Conservation (phyloP, 495 filamentous ascomycete genomes). For the Paragyromitra xinjiangensis region DNA sequence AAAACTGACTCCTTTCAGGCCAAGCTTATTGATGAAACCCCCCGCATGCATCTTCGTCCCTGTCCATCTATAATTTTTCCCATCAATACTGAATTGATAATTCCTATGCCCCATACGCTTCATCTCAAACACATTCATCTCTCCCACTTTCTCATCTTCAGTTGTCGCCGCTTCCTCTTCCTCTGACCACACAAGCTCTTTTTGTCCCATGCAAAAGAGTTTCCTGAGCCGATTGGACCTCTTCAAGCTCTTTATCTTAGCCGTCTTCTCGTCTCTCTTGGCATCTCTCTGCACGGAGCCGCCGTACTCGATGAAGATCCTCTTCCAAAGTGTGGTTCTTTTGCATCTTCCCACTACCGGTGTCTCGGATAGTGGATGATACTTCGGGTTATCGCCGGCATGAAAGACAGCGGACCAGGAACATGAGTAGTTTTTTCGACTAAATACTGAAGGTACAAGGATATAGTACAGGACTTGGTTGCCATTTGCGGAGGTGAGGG, state of each 20-base stretch:
- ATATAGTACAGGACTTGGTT: conserved; percentile 37
- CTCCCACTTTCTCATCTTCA: conserved; percentile 13
- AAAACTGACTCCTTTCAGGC: conserved; percentile 31
- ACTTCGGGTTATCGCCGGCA: conserved; percentile 44
- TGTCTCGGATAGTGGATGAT: conserved; percentile 37
- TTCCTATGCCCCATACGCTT: conserved; percentile 43
- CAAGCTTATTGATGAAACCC: conserved; percentile 20
- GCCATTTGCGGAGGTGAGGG: conserved; percentile 18
- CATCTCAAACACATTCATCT: conserved; percentile 22
- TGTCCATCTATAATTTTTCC: conserved; percentile 44
- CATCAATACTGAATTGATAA: conserved; percentile 42
- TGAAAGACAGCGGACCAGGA: conserved; percentile 41
- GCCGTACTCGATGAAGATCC: conserved; percentile 38
- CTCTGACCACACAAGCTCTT: conserved; percentile 38
- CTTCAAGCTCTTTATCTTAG: conserved; percentile 26
- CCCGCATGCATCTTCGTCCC: conserved; percentile 50
- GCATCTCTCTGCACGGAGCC: conserved; percentile 44
- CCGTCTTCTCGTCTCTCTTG: conserved; percentile 39
- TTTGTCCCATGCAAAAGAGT: conserved; percentile 28
- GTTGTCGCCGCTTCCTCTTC: conserved; percentile 36
- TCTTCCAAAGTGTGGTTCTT: conserved; percentile 37
- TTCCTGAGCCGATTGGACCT: conserved; percentile 12
- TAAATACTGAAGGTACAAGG: conserved; percentile 36
- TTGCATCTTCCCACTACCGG: conserved; percentile 41
- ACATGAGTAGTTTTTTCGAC: neutral